Conservation (phyloP, 2,329 filamentous ascomycete species). For the Thermothelomyces thermophilus region DNA sequence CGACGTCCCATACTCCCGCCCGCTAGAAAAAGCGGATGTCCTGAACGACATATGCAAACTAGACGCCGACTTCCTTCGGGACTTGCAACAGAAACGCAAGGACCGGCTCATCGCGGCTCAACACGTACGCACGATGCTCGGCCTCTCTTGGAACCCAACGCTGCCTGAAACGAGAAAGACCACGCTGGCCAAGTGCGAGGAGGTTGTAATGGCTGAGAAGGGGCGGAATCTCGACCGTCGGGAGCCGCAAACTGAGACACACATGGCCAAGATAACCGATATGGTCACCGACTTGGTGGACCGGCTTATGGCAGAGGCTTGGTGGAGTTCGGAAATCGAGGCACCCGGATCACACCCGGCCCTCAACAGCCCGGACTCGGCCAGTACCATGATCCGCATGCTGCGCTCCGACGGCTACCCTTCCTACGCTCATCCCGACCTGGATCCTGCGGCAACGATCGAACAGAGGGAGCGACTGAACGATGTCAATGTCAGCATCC, state of each 20-base stretch:
- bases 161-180: background rate
- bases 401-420: slow-evolving; percentile 32
- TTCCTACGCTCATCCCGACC: slow-evolving; percentile 24
- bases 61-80: slow-evolving; percentile 1
- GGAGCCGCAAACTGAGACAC: slow-evolving; percentile 21
- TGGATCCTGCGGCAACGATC: slow-evolving; percentile 19
- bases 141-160: background rate
- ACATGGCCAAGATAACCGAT: slow-evolving; percentile 18
- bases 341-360: slow-evolving; percentile 17
- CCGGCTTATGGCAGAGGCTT: slow-evolving; percentile 27
- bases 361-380: slow-evolving; percentile 28
- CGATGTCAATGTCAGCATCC: slow-evolving; percentile 24
- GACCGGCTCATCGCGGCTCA: background rate
- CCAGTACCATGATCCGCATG: slow-evolving; percentile 28
- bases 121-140: slow-evolving; percentile 3
- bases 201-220: slow-evolving; percentile 10
- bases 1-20: slow-evolving; percentile 1
- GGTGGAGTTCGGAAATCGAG: slow-evolving; percentile 22
- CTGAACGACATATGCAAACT: slow-evolving; percentile 19
- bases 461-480: slow-evolving; percentile 23
- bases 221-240: slow-evolving; percentile 6
- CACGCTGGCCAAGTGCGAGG: slow-evolving; percentile 12
- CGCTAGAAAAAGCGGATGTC: slow-evolving; percentile 8
- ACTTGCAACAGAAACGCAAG: background rate
- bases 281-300: slow-evolving; percentile 29